Evolutionary conservation across 331 rosid species (phyloP), one percentile per base, ranked within the genome.

Genomic region (Stylosanthes scabra): DNA sequence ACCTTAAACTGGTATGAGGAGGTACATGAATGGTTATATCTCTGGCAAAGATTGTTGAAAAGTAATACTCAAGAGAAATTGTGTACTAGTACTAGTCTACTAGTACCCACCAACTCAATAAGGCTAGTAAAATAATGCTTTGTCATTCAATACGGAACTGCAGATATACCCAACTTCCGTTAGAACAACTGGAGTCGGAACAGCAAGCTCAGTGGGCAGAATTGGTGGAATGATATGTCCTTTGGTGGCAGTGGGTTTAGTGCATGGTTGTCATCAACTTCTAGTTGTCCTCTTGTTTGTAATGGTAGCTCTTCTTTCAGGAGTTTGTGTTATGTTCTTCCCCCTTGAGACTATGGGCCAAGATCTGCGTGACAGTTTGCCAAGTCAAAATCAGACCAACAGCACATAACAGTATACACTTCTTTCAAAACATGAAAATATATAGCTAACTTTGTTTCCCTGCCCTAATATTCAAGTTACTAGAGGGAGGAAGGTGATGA

Each of bases 181-280:
- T 6, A 84, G 97, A 86, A 80, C 97, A 77, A 88, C 99, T 1
- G 99, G 99, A 1, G 97, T 95, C 1, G 97, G 99, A 85, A 57
- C 90, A 51, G 99, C 97, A 46, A 91, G 97, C 77, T 83, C 97
- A 8, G 63, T 95, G 60, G 97, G 93, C 61, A 88, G 99, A 80
- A 88, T 91, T 39, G 99, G 99, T 13, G 99, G 99, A 66, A 94
- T 95, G 86, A 0, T 85, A 60, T 95, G 99, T 66, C 97, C 99
- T 54, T 72, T 91, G 31, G 99, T 94, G 70, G 97, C 99, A 5
- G 91, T 91, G 74, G 88, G 91, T 67, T 79, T 95, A 80, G 92
- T 95, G 4, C 91, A 88, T 29, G 89, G 86, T 63, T 95, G 99
- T 59, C 99, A 95, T 84, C 97, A 91, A 84, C 88, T 93, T 55